These are phyloP conservation scores for Suillus sp. DNA, from an alignment of 768 basidiomycete species.

Conservation along the genomic window DNA sequence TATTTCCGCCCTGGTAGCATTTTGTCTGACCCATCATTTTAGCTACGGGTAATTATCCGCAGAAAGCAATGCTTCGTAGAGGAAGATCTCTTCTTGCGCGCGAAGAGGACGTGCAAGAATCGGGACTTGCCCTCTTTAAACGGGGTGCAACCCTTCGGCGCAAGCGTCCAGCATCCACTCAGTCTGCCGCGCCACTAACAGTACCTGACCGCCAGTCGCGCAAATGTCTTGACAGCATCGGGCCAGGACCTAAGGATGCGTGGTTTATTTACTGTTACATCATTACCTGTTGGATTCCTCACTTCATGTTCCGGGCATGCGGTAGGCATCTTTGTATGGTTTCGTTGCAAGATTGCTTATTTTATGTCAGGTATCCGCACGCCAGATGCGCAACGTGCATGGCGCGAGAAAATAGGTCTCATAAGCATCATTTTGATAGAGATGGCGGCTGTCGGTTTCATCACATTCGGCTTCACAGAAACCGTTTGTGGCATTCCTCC, in stretches of 20 bases:
- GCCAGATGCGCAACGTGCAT: constrained; percentile 93
- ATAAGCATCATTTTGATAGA: constrained; percentile 75
- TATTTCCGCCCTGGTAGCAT: constrained; percentile 23
- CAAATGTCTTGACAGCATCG: constrained; percentile 69
- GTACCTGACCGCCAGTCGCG: constrained; percentile 39
- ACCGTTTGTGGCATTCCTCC: constrained; percentile 89
- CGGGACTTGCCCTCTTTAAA: constrained; percentile 90
- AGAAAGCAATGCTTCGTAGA: constrained; percentile 59
- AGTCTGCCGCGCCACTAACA: constrained; percentile 41
- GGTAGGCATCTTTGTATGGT: constrained; percentile 49
- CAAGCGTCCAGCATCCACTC: constrained; percentile 52
- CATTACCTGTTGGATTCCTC: constrained; percentile 82
- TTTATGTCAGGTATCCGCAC: constrained; percentile 70
- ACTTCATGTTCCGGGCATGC: constrained; percentile 71
- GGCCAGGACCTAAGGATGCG: constrained; percentile 86
- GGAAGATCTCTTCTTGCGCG: constrained; percentile 89
- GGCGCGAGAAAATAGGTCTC: constrained; percentile 98
- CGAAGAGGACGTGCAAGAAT: constrained; percentile 90
- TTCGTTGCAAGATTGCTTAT: constrained; percentile 15
- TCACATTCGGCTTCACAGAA: constrained; percentile 98
- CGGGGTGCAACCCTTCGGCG: constrained; percentile 79
- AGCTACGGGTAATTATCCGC: constrained; percentile 83
- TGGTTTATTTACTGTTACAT: constrained; percentile 96
- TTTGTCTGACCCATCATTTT: constrained; percentile 12
- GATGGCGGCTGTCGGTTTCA: constrained; percentile 94